Base-by-base conservation (phyloP, 805 yeast genomes). In the Ogataea trehalophila region DNA sequence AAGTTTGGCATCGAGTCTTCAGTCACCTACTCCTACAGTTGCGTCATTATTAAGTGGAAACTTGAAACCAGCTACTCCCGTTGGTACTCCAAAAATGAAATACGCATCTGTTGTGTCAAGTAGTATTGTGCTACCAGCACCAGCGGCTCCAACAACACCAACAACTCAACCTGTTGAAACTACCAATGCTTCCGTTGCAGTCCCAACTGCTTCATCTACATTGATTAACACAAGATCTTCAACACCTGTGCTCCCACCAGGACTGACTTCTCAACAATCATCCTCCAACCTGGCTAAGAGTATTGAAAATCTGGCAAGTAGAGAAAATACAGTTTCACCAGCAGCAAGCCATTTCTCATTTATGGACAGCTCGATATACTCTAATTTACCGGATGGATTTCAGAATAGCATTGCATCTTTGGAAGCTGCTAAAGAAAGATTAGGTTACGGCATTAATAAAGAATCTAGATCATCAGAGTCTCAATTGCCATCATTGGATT, bases 401-500 rank as follows among this genome's bases (percentile, higher is more conserved):
- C 54, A 58, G 2, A 47, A 48, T 2, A 62, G 65, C 39, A 47
- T 60, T 20, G 47, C 56, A 31, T 53, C 63, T 3, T 44, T 67
- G 46, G 70, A 69, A 39, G 44, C 49, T 11, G 65, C 70, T 14
- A 70, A 66, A 48, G 58, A 62, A n/a, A 55, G 70, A 39, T 26
- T 60, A 17, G 46, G 51, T n/a, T 39, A 26, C 31, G 9, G 35
- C 5, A 50, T 46, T 8, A 45, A 37, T 37, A 74, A 80, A 50
- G 62, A 66, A 62, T 33, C 68, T 17, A 22, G 20, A 5, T 35
- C 50, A 18, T 46, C 41, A 45, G 85, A 39, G 62, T 80, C 35
- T 63, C 72, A 76, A 44, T 85, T 87, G 22, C 72, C 79, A 26
- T 72, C 82, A 16, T 70, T 79, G 50, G 73, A 73, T 29, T 63